Base-by-base conservation (phyloP, 331 rosid genomes). In the Cydonia oblonga region DNA sequence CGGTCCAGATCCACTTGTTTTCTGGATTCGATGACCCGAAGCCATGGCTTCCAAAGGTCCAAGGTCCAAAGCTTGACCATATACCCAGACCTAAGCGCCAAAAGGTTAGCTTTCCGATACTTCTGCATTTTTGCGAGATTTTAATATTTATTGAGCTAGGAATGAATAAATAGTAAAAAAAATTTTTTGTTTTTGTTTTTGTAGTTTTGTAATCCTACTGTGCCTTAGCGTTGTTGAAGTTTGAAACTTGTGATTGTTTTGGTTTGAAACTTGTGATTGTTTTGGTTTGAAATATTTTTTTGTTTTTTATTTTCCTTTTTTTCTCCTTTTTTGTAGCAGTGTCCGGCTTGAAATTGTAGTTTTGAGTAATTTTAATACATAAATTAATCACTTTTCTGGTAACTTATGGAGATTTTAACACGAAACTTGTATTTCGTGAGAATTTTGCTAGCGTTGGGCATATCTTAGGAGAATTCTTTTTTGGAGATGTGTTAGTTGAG, bases 11-110 rank as follows among this genome's bases (percentile, higher is more conserved):
- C 68, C 76, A 26, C 76, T 24, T 32, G 60, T 11, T 7, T 60
- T 42, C 57, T 42, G 76, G 76, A 72, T 72, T 68, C 18, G 76
- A 72, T 23, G 59, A 60, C 75, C 24, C 22, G 38, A 63, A 62
- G 42, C 67, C 66, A 91, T 95, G 99, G 93, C 99, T 59, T 95
- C 97, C 69, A 95, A 88, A 86, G 97, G 92, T 81, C 93, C 83
- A 46, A 85, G 96, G 93, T 85, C 89, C 30, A 91, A 91, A 82
- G 85, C 78, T 86, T 69, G 97, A 95, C 69, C 96, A 89, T 13
- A 97, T 91, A 75, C 11, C 86, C 59, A 85, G 83, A 83, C 88
- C 89, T 56, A 91, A 88, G 83, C 91, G 99, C 73, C 99, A 86
- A 75, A 91, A 89, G 97, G 99, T 89, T 78, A 49, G 86, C 70